Conservation (phyloP, 1,284 basidiomycete genomes). For the Trichosporon sp. region DNA sequence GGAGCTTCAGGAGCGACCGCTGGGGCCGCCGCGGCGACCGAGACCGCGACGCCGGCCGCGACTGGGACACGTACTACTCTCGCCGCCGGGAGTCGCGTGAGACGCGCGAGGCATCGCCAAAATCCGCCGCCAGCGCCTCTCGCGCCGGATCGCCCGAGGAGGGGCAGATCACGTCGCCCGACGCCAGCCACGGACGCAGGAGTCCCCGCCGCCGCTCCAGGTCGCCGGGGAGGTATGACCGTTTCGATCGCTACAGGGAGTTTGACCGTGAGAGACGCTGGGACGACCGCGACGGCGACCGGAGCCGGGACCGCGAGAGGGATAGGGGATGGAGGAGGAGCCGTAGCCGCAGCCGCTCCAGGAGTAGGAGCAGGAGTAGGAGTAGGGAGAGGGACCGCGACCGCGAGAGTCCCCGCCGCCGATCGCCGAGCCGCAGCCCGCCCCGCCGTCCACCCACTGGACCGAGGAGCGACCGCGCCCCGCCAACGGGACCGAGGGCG, state of each 20-base stretch:
- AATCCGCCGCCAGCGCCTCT: constrained; percentile 19
- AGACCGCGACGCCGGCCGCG: constrained; percentile 32
- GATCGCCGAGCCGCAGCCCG: constrained; percentile 8
- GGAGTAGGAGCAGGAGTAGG: constrained; percentile 4
- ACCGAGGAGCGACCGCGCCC: constrained; percentile 27
- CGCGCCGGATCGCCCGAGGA: constrained; percentile 48
- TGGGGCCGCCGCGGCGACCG: constrained; percentile 23
- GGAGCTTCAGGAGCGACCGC: constrained; percentile 4
- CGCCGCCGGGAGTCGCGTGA: constrained; percentile 29
- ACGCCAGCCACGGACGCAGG: neutral
- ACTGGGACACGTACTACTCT: constrained; percentile 32
- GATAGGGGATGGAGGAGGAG: constrained; percentile 25
- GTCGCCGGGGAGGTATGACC: constrained; percentile 20
- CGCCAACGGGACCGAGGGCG: constrained; percentile 38
- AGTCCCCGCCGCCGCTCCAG: constrained; percentile 18
- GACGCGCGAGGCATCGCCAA: neutral
- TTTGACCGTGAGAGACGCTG: constrained; percentile 7
- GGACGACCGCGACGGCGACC: neutral
- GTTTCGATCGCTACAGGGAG: neutral
- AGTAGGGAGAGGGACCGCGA: neutral
- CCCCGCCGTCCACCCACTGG: constrained; percentile 39
- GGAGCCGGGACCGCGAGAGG: constrained; percentile 15
- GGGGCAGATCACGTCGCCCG: constrained; percentile 48
- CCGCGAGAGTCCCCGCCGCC: neutral
- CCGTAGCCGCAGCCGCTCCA: constrained; percentile 21